Conservation (phyloP, 805 yeast genomes). For the Saturnispora kantuleensis region DNA sequence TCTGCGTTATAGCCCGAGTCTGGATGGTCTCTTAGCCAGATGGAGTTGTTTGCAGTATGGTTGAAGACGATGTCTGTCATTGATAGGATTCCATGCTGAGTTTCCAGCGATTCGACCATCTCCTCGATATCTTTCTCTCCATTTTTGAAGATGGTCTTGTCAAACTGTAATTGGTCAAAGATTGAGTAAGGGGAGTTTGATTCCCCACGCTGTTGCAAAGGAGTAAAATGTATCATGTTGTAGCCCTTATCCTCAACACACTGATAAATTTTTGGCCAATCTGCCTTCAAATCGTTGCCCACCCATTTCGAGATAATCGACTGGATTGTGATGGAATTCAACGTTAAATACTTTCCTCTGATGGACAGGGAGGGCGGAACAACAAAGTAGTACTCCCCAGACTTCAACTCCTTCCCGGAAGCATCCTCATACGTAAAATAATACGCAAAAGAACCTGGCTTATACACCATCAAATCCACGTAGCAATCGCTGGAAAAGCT, state of each 20-base stretch:
- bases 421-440: conserved; percentile 47
- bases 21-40: conserved; percentile 79
- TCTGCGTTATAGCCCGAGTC: conserved; percentile 79
- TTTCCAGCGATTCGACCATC: conserved; percentile 41
- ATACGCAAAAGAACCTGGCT: conserved; percentile 75
- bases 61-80: conserved; percentile 90
- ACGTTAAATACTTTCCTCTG: conserved; percentile 46
- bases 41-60: conserved; percentile 87
- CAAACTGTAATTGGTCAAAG: conserved; percentile 74
- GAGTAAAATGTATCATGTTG: conserved; percentile 95
- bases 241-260: conserved; percentile 67
- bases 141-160: conserved; percentile 48
- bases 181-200: conserved; percentile 92
- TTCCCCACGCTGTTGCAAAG: conserved; percentile 80
- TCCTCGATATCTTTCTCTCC: conserved; percentile 42
- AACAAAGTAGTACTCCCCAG: conserved; percentile 52
- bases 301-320: conserved; percentile 88
- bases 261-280: conserved; percentile 61
- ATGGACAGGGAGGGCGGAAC: conserved; percentile 69
- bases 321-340: conserved; percentile 74
- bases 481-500: conserved; percentile 55
- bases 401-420: conserved; percentile 19
- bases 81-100: conserved; percentile 54
- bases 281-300: conserved; percentile 41
- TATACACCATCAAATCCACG: conserved; percentile 50